A percentile compares a stretch with the other conserved stretches of the same genome.
Conservation (phyloP, 2,329 filamentous ascomycete genomes). For the Myriosclerotinia duriaeana region DNA sequence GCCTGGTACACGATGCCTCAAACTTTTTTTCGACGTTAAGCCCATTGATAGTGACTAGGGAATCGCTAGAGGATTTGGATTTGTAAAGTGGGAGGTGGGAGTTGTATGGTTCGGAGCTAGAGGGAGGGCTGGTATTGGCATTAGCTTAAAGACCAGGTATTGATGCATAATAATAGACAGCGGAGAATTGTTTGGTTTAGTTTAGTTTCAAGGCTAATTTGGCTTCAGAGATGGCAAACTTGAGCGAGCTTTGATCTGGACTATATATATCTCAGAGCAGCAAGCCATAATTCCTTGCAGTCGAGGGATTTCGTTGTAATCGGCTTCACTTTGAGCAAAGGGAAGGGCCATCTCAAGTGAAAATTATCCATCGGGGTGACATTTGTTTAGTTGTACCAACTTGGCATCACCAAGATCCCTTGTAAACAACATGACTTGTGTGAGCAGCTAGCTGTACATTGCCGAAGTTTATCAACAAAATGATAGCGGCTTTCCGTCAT, state of each 20-base stretch:
- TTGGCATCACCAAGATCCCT: neutral
- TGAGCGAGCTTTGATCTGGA: neutral
- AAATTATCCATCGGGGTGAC: neutral
- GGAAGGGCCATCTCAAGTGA: neutral
- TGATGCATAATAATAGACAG: neutral
- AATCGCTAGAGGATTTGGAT: too few species aligned
- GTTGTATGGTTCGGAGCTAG: neutral
- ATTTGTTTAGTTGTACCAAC: neutral
- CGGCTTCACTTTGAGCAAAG: neutral
- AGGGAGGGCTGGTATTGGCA: neutral
- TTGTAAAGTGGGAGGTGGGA: neutral
- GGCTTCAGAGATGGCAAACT: neutral
- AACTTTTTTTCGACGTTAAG: neutral
- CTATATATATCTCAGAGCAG: neutral
- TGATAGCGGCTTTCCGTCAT: neutral
- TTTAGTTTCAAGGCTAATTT: neutral
- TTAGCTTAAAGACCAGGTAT: neutral
- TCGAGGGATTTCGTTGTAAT: neutral
- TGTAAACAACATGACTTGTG: neutral
- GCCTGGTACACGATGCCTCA: neutral
- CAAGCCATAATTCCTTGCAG: neutral
- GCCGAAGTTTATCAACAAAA: neutral
- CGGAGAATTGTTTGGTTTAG: neutral
- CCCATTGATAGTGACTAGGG: neutral
- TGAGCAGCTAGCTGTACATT: neutral